phyloP scores from a whole-genome alignment of 768 basidiomycete genomes.

The Leccinum truebloodii region DNA sequence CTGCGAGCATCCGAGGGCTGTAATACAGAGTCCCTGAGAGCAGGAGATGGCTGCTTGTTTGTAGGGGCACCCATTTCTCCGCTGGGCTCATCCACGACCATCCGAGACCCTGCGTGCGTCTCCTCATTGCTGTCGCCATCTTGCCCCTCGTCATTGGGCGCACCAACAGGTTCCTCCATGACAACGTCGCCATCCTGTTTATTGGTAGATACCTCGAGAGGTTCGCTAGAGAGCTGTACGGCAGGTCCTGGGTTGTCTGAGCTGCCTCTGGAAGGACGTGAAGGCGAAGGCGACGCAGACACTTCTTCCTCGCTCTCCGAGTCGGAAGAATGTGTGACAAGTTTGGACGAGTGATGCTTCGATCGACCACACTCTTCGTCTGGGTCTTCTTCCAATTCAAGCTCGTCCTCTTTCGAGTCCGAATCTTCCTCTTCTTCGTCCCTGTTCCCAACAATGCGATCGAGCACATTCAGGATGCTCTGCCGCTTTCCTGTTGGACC shows the following conservation, averaged over 20 bases:
- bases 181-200: slow-evolving; percentile 4
- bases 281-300: slow-evolving; percentile 16
- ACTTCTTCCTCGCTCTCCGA: slow-evolving; percentile 38
- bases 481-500: slow-evolving; percentile 36
- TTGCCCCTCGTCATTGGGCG: neutral
- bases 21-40: neutral
- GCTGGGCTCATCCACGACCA: slow-evolving; percentile 13
- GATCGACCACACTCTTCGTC: slow-evolving; percentile 34
- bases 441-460: slow-evolving; percentile 30
- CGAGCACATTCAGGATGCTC: slow-evolving; percentile 29
- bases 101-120: slow-evolving; percentile 21
- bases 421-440: slow-evolving; percentile 40
- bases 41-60: neutral
- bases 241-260: slow-evolving; percentile 34
- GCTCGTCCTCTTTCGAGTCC: slow-evolving; percentile 42
- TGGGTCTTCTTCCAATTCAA: slow-evolving; percentile 43
- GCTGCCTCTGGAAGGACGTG: slow-evolving; percentile 30
- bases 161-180: slow-evolving; percentile 10
- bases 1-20: neutral
- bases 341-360: slow-evolving; percentile 37
- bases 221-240: slow-evolving; percentile 18
- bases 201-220: neutral
- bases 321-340: slow-evolving; percentile 32
- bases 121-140: slow-evolving; percentile 17
- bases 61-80: slow-evolving; percentile 4